phyloP scores from a whole-genome alignment of 306 rosid genomes.

The Gillenia trifoliata region DNA sequence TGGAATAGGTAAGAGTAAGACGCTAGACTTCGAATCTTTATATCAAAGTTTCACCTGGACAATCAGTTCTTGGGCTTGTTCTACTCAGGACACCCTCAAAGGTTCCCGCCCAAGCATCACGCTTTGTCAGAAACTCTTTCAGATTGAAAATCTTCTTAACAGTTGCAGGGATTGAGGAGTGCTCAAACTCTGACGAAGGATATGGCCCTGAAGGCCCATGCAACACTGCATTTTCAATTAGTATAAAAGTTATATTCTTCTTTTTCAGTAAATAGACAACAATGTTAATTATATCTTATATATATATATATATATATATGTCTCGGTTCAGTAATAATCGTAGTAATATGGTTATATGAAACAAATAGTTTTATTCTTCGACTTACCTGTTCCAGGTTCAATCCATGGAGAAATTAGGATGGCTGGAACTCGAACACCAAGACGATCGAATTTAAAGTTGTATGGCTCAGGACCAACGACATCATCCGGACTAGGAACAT shows the following conservation, averaged over 20 bases:
- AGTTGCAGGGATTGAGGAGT: conserved; percentile 51
- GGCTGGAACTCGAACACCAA: conserved; percentile 71
- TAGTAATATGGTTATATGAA: background rate
- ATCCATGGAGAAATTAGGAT: conserved; percentile 72
- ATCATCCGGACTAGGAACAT: conserved; percentile 67
- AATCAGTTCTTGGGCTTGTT: conserved; percentile 38
- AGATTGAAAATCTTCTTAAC: conserved; percentile 68
- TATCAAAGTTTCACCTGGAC: conserved; percentile 29
- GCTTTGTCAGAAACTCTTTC: conserved; percentile 46
- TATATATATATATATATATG: too few relatives aligned
- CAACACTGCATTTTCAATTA: conserved; percentile 35
- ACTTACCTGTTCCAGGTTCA: conserved; percentile 52
- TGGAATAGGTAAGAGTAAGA: too few relatives aligned
- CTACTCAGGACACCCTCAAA: conserved; percentile 37
- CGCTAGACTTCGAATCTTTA: too few relatives aligned
- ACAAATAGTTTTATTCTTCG: background rate
- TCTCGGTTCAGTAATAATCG: background rate
- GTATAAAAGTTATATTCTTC: background rate
- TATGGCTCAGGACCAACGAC: conserved; percentile 43
- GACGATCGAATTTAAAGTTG: conserved; percentile 53
- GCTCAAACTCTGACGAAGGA: conserved; percentile 65
- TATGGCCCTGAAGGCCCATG: conserved; percentile 52
- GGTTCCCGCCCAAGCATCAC: conserved; percentile 49
- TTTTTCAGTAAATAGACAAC: too few relatives aligned
- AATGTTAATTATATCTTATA: too few relatives aligned